These are phyloP conservation scores for Coriaria nepalensis DNA, from an alignment of 306 rosid genomes.

Conservation along the genomic window DNA sequence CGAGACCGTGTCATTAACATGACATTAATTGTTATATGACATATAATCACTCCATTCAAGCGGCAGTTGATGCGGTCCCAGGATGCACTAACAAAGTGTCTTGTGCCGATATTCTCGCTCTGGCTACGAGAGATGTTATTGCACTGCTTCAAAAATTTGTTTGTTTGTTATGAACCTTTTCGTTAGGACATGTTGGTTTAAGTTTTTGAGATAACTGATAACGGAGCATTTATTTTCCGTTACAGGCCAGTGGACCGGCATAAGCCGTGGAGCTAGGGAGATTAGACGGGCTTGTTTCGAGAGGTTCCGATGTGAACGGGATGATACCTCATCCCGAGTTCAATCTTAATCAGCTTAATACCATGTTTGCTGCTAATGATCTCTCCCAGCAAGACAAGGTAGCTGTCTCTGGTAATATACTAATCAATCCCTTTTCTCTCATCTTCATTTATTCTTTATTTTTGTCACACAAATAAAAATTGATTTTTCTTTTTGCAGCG, in stretches of 20 bases:
- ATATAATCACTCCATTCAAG: constrained; percentile 4
- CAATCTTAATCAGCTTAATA: constrained; percentile 42
- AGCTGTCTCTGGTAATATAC: constrained; percentile 1
- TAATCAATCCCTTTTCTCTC: neutral
- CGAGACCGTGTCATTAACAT: no score
- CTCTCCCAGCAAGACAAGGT: constrained; percentile 42
- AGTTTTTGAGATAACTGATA: neutral
- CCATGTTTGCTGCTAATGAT: constrained; percentile 38
- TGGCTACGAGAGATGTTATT: constrained; percentile 61
- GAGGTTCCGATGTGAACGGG: constrained; percentile 42
- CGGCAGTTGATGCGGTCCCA: constrained; percentile 45
- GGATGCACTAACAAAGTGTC: constrained; percentile 49
- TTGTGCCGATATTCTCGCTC: constrained; percentile 61
- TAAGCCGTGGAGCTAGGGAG: constrained; percentile 59
- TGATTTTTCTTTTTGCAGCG: constrained; percentile 37
- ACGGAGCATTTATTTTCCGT: neutral
- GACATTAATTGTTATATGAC: no score
- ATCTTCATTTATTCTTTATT: neutral
- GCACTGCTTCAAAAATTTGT: constrained; percentile 21
- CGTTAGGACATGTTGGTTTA: neutral
- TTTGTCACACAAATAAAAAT: no score
- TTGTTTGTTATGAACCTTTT: neutral
- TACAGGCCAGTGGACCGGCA: constrained; percentile 50
- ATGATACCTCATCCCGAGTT: constrained; percentile 43
- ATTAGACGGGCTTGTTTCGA: constrained; percentile 46